These are phyloP conservation scores for Rhizomucor pusillus DNA, from an alignment of 371 early-diverging fungal genomes.

Conservation along the genomic window DNA sequence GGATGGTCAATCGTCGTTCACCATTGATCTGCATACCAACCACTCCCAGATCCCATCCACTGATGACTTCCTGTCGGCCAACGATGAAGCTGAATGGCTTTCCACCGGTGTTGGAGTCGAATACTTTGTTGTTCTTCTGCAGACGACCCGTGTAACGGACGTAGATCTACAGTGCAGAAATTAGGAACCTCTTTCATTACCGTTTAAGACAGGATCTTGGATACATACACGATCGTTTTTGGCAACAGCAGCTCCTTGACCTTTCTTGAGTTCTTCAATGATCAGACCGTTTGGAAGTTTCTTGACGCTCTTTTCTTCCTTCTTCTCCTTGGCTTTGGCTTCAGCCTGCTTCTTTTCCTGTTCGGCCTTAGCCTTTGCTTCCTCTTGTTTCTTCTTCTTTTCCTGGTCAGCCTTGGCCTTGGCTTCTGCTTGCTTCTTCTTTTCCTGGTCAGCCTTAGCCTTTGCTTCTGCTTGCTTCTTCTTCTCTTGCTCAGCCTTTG, in stretches of 20 bases:
- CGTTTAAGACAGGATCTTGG: neutral
- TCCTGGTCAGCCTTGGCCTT: neutral
- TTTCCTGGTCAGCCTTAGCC: neutral
- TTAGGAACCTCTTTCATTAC: neutral
- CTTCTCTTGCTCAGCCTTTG: neutral
- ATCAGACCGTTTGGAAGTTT: slow-evolving; percentile 57
- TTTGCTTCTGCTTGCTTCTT: neutral
- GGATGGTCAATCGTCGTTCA: slow-evolving; percentile 87
- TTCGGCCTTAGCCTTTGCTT: slow-evolving; percentile 6
- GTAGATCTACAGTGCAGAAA: slow-evolving; percentile 30
- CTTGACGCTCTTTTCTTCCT: slow-evolving; percentile 1
- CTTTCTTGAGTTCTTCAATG: slow-evolving; percentile 79
- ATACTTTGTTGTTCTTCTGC: slow-evolving; percentile 82
- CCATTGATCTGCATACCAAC: slow-evolving; percentile 91
- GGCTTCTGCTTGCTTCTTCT: neutral
- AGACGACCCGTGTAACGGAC: slow-evolving; percentile 94
- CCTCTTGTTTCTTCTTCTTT: slow-evolving; percentile 5
- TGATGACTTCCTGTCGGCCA: slow-evolving; percentile 91
- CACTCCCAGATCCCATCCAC: slow-evolving; percentile 92
- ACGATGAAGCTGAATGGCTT: slow-evolving; percentile 88
- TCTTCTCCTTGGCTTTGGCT: neutral
- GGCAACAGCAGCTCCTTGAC: slow-evolving; percentile 77
- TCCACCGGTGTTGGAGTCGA: slow-evolving; percentile 91
- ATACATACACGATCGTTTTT: slow-evolving; percentile 35
- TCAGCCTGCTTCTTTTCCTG: neutral